phyloP scores from a whole-genome alignment of 2,329 filamentous ascomycete genomes.

The Claviceps sp. region DNA sequence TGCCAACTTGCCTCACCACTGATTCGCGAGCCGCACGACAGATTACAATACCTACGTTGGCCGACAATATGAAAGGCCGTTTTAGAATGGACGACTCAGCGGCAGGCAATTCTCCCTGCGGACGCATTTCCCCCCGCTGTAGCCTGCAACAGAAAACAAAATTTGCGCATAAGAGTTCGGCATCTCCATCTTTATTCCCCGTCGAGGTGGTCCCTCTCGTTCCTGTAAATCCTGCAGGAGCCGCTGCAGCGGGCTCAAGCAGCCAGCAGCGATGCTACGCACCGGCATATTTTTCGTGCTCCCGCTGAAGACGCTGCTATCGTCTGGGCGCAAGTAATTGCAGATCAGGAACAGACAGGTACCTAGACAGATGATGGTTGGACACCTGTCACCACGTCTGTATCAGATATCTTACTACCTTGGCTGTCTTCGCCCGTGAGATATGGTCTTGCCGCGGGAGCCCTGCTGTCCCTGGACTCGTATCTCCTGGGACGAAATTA shows the following conservation, averaged over 20 bases:
- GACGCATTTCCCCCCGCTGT: no score
- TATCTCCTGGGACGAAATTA: background rate
- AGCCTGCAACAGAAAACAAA: background rate
- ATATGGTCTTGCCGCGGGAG: background rate
- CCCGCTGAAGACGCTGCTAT: background rate
- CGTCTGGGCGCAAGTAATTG: background rate
- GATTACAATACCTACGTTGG: background rate
- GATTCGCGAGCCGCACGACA: no score
- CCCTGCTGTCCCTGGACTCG: background rate
- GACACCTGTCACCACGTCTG: no score
- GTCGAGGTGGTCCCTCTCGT: background rate
- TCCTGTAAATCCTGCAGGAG: background rate
- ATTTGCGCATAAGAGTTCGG: background rate
- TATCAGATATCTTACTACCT: no score
- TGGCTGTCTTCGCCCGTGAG: no score
- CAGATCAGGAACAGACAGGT: no score
- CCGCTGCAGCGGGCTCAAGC: background rate
- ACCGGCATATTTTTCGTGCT: background rate
- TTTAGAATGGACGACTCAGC: no score
- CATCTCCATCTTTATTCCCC: background rate
- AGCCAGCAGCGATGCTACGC: background rate
- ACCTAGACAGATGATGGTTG: no score
- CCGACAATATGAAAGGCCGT: background rate
- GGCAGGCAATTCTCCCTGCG: no score
- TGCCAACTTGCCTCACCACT: no score